These are phyloP conservation scores for Chrysoporthe puriensis DNA, from an alignment of 2,329 filamentous ascomycete genomes.

Conservation along the genomic window DNA sequence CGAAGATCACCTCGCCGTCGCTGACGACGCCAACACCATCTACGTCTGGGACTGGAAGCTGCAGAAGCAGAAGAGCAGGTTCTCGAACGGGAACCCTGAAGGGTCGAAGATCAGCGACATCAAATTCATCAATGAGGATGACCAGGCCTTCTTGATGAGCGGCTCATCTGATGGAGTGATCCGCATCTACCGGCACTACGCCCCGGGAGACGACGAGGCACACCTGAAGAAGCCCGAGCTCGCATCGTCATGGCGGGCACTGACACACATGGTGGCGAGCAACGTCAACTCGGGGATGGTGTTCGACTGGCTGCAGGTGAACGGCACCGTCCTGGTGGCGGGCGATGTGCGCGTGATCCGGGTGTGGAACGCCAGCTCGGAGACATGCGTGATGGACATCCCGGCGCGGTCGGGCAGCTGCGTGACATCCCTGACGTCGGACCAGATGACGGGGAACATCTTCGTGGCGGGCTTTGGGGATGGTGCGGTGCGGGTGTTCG, in stretches of 20 bases:
- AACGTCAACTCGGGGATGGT: slow-evolving; percentile 95
- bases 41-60: slow-evolving; percentile 93
- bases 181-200: slow-evolving; percentile 91
- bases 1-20: slow-evolving; percentile 91
- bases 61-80: slow-evolving; percentile 74
- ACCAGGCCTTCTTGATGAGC: slow-evolving; percentile 91
- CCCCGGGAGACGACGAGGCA: slow-evolving; percentile 54
- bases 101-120: slow-evolving; percentile 93
- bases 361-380: slow-evolving; percentile 93
- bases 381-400: slow-evolving; percentile 92
- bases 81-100: slow-evolving; percentile 91
- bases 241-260: slow-evolving; percentile 85
- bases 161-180: slow-evolving; percentile 95
- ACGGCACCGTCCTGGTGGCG: slow-evolving; percentile 90
- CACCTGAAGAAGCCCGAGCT: slow-evolving; percentile 69
- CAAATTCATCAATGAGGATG: slow-evolving; percentile 97
- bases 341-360: slow-evolving; percentile 94
- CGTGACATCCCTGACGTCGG: slow-evolving; percentile 92
- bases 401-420: slow-evolving; percentile 92
- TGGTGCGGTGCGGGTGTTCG: slow-evolving; percentile 90
- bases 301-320: slow-evolving; percentile 99
- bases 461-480: slow-evolving; percentile 97
- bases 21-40: slow-evolving; percentile 89
- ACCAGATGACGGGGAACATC: slow-evolving; percentile 96
- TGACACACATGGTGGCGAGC: slow-evolving; percentile 92